Conservation (phyloP, 164 flowering plant genomes). For the Chimonanthus praecox region DNA sequence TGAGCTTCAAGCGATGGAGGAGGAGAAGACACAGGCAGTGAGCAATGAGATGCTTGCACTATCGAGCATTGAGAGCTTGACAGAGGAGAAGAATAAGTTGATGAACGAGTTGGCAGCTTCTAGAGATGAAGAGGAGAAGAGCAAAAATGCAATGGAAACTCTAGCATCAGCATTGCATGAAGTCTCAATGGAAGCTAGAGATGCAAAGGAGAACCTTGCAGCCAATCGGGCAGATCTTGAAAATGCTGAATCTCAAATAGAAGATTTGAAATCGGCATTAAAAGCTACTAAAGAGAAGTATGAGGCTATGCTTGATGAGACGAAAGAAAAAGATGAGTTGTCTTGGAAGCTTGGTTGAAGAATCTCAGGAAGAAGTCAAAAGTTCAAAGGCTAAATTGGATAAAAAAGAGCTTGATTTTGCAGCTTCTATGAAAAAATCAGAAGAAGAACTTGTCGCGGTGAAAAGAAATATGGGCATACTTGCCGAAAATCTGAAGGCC, state of each 20-base stretch:
- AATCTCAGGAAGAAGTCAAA: constrained; percentile 37
- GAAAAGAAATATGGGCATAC: constrained; percentile 35
- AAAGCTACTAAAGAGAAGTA: constrained; percentile 68
- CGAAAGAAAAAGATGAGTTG: constrained; percentile 52
- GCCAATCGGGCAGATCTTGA: constrained; percentile 55
- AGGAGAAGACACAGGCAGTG: constrained; percentile 64
- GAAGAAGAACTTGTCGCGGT: constrained; percentile 47
- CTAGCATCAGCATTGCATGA: constrained; percentile 89
- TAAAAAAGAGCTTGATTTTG: constrained; percentile 46
- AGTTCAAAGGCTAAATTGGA: constrained; percentile 59
- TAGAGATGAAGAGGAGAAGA: constrained; percentile 80
- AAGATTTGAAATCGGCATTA: constrained; percentile 53
- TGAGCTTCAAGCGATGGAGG: constrained; percentile 59
- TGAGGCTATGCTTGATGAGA: constrained; percentile 64
- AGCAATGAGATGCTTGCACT: constrained; percentile 74
- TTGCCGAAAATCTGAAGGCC: constrained; percentile 36
- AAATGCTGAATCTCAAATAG: constrained; percentile 50
- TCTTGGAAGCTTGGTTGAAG: constrained; percentile 34
- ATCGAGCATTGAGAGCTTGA: constrained; percentile 50
- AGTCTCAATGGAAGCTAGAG: constrained; percentile 80
- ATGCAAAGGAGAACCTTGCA: constrained; percentile 68
- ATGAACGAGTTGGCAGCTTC: constrained; percentile 54
- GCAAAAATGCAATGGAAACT: constrained; percentile 90
- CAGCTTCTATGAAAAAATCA: constrained; percentile 36
- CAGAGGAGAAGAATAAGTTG: constrained; percentile 81